Percentiles rank a stretch among this genome's conserved stretches.
phyloP scores from a whole-genome alignment of 768 basidiomycete species.

The Serpula lacrymans region DNA sequence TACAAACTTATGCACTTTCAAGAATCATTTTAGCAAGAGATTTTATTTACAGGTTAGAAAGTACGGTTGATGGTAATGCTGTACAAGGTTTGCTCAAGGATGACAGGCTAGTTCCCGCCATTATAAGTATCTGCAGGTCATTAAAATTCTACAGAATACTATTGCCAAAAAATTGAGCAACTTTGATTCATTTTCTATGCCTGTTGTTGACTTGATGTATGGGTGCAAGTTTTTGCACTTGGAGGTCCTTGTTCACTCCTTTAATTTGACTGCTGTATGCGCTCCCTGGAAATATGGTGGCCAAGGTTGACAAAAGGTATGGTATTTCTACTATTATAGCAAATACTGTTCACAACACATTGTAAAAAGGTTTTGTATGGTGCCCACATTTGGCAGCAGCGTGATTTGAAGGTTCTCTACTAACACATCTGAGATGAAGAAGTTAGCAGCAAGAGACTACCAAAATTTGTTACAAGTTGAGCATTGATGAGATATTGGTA shows the following conservation, averaged over 20 bases:
- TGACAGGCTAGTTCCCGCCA: conserved; percentile 9
- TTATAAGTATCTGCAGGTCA: conserved; percentile 4
- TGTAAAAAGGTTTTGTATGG: conserved; percentile 12
- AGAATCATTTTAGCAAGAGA: neutral
- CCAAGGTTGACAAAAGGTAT: conserved; percentile 23
- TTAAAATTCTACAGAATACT: conserved; percentile 25
- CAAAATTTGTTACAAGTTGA: conserved; percentile 43
- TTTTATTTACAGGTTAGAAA: conserved; percentile 10
- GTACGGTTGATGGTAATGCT: conserved; percentile 8
- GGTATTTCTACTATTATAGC: neutral
- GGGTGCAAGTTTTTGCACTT: conserved; percentile 40
- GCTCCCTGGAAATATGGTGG: conserved; percentile 6
- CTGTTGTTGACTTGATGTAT: conserved; percentile 37
- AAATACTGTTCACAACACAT: neutral
- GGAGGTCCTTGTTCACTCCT: conserved; percentile 35
- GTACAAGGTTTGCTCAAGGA: conserved; percentile 9
- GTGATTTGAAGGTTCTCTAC: conserved; percentile 34
- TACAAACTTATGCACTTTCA: neutral
- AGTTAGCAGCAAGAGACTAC: conserved; percentile 36
- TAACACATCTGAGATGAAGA: conserved; percentile 34
- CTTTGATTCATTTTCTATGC: conserved; percentile 24
- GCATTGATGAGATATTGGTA: neutral
- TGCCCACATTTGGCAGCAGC: conserved; percentile 19
- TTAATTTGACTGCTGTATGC: conserved; percentile 29
- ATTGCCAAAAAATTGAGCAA: conserved; percentile 19